Conservation (phyloP, 345 rosid species). For the Euphorbia peplus region DNA sequence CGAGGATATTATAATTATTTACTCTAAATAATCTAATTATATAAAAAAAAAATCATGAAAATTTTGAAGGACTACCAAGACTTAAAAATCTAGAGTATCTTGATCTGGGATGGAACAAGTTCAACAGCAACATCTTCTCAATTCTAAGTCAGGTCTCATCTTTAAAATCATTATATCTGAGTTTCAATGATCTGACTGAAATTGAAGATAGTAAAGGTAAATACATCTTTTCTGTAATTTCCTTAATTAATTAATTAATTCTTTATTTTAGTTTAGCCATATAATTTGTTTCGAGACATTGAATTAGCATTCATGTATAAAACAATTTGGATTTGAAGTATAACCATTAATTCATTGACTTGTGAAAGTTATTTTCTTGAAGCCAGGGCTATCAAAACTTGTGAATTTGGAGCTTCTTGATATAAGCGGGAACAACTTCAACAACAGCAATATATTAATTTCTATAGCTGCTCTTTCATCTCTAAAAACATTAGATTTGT, state of each 20-base stretch:
- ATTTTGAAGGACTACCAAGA: not conserved
- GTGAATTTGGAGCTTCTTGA: not conserved
- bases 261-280: no score
- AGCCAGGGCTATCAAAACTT: not conserved
- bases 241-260: no score
- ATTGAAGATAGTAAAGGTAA: not conserved
- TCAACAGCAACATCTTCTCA: not conserved
- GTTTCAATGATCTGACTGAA: not conserved
- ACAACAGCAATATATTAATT: not conserved
- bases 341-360: no score
- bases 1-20: no score
- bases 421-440: not conserved
- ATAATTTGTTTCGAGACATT: no score
- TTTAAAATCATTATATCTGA: no score
- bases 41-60: no score
- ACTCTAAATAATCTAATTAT: no score
- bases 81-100: not conserved
- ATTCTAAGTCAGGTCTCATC: not conserved
- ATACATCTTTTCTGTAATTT: no score
- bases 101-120: not conserved
- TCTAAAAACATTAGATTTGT: not conserved
- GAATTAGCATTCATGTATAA: no score
- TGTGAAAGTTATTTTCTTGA: no score
- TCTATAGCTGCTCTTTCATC: not conserved
- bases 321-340: no score